Conservation (phyloP, 2,329 filamentous ascomycete species). For the Ophiostoma montium region DNA sequence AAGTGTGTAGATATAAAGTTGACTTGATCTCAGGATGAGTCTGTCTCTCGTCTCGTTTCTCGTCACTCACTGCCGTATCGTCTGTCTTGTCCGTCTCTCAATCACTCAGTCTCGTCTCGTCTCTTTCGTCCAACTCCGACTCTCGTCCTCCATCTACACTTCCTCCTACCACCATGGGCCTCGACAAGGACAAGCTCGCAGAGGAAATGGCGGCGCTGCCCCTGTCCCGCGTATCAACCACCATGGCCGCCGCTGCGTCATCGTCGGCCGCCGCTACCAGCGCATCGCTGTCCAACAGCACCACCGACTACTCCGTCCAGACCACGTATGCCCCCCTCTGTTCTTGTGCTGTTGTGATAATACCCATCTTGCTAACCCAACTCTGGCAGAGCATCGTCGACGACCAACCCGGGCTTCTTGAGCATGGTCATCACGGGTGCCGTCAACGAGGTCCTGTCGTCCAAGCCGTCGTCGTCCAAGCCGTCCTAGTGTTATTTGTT, state of each 20-base stretch:
- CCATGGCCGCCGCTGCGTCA: constrained; percentile 5
- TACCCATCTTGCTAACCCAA: neutral
- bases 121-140: too few relatives aligned
- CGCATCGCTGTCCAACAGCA: neutral
- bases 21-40: too few relatives aligned
- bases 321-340: neutral
- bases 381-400: constrained; percentile 1
- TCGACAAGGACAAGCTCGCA: constrained; percentile 11
- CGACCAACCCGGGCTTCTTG: constrained; percentile 9
- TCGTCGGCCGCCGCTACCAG: constrained; percentile 4
- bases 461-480: neutral
- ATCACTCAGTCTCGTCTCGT: neutral
- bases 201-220: constrained; percentile 11
- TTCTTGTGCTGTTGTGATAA: neutral
- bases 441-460: constrained; percentile 8
- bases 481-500: neutral
- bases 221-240: constrained; percentile 6
- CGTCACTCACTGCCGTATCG: too few relatives aligned
- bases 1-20: too few relatives aligned
- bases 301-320: neutral
- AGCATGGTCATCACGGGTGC: constrained; percentile 11
- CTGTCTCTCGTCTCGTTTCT: too few relatives aligned
- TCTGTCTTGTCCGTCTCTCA: too few relatives aligned
- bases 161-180: constrained; percentile 6
- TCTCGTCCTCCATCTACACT: neutral